Conservation (phyloP, 108 stramenopile species). For the Poteriospumella lacustris region DNA sequence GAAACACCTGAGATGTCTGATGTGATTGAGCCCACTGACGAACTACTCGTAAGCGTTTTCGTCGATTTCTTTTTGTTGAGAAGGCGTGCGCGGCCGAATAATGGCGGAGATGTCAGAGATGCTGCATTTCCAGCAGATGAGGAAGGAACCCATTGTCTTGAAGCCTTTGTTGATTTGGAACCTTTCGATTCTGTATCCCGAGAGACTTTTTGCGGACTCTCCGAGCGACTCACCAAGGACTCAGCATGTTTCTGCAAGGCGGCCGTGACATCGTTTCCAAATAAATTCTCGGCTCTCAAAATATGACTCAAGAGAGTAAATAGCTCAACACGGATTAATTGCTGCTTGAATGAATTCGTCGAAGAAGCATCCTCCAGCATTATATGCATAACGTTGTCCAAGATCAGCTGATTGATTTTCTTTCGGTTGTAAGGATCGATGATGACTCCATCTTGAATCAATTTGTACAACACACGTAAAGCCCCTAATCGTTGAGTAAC, state of each 20-base stretch:
- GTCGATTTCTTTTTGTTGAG: background rate
- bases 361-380: background rate
- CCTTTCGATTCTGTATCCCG: background rate
- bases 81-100: no score
- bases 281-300: background rate
- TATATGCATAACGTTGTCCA: slow-evolving; percentile 17
- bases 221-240: background rate
- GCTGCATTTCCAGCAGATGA: background rate
- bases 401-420: background rate
- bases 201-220: background rate
- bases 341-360: background rate
- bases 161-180: background rate
- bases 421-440: slow-evolving; percentile 3
- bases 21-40: background rate
- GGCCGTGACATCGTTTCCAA: background rate
- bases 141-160: background rate
- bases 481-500: no score
- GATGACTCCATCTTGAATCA: no score
- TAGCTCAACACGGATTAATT: background rate
- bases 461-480: no score
- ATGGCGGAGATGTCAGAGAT: background rate
- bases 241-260: background rate
- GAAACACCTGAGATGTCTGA: background rate
- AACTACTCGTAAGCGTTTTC: background rate
- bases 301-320: background rate